Percentiles rank a stretch among this genome's conserved stretches.
Conservation (phyloP, 306 rosid species). For the Nissolia schottii region DNA sequence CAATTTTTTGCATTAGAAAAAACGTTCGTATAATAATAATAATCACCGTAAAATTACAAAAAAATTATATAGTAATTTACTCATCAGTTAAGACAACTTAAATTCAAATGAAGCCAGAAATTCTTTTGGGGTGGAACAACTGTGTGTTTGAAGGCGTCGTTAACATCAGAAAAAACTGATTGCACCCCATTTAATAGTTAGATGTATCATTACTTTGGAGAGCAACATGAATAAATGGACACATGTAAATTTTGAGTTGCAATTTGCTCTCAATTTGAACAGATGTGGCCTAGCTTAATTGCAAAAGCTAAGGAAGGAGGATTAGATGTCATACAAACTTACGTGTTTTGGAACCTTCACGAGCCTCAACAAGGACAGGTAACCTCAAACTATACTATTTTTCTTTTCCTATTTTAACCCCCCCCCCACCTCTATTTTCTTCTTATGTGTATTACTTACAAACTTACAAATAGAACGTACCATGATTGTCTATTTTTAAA, state of each 20-base stretch:
- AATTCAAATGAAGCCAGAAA: background rate
- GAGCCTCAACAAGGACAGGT: conserved; percentile 75
- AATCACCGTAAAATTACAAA: no score
- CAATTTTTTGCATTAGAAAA: background rate
- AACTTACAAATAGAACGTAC: background rate
- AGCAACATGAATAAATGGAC: background rate
- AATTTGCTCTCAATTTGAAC: background rate
- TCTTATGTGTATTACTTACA: background rate
- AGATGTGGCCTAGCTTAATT: conserved; percentile 85
- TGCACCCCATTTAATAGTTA: no score
- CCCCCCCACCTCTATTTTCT: background rate
- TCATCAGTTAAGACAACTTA: background rate
- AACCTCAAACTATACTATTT: background rate
- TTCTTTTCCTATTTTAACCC: no score
- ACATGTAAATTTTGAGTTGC: background rate
- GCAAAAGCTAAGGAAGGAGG: conserved; percentile 83
- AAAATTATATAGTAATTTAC: background rate
- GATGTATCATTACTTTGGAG: no score
- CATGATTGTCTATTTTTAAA: background rate
- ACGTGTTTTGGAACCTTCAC: conserved; percentile 92
- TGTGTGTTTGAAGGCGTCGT: background rate
- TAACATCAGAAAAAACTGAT: no score
- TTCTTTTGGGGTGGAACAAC: background rate
- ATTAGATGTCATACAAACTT: conserved; percentile 73
- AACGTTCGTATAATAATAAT: background rate